Evolutionary conservation across 805 yeast species (phyloP), one percentile per base, ranked within the genome.

Genomic region (Yarrowia phangngaensis): DNA sequence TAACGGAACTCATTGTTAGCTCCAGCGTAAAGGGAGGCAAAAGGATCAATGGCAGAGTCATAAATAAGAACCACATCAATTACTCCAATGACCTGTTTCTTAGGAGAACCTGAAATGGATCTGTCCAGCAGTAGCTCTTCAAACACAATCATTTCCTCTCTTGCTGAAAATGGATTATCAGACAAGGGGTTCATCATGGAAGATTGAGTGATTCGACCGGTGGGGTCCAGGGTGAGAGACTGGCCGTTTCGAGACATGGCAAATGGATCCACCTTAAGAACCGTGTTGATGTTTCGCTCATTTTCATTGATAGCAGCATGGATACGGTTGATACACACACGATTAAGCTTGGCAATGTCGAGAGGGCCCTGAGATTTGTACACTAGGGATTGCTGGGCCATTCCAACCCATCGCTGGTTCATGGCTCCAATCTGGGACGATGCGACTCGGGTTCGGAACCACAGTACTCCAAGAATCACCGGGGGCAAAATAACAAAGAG

Each of bases 351-450:
- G 17, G 20, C 27, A 5, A 41, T 20, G 20, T 29, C 29, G 15
- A 41, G 35, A 12, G 48, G 48, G 8, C 48, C 48, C 35, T 30
- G 20, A 17, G 17, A 11, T 28, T 29, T 30, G 35, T 29, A 41
- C 15, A 30, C 35, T 15, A 41, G 34, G 7, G 35, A 9, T 22
- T 30, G 48, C 35, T 30, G 20, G 16, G 34, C 29, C 48, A 41
- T 41, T 4, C 35, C 48, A 13, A 16, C 29, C 48, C 48, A 41
- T 28, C 48, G 27, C 29, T 41, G 48, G 35, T 41, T 29, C 48
- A 41, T 41, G 29, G 20, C 34, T 4, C 35, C 35, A 4, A 41
- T 20, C 22, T 30, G 48, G n/a, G 48, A 29, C 4, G 35, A 29
- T n/a, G 48, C 27, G 22, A 41, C 16, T 29, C 48, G 20, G 9